These are phyloP conservation scores for Leccinum ambiguum DNA, from an alignment of 1,284 basidiomycete genomes.

Conservation along the genomic window DNA sequence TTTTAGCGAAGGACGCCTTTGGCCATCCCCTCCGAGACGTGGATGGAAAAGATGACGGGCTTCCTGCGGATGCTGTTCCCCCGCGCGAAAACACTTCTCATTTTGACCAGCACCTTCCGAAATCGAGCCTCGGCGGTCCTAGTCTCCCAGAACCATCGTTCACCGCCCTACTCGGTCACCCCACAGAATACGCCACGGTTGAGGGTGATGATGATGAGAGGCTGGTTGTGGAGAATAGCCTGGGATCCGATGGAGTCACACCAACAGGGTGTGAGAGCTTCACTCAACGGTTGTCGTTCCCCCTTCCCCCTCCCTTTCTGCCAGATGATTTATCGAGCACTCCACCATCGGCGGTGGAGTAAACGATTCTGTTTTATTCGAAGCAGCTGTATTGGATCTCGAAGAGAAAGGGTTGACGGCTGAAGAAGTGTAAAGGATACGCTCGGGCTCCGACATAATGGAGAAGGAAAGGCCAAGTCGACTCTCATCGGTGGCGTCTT, in stretches of 20 bases:
- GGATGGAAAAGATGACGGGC: background rate
- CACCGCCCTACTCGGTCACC: background rate
- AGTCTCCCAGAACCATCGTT: background rate
- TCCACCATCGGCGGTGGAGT: conserved; percentile 8
- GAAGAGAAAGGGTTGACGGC: background rate
- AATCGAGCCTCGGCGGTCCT: background rate
- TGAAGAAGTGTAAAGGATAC: conserved; percentile 8
- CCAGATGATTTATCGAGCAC: conserved; percentile 9
- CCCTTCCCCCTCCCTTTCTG: conserved; percentile 18
- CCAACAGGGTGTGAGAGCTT: conserved; percentile 5
- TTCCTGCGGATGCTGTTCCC: background rate
- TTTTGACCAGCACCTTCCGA: background rate
- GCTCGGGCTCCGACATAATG: conserved; percentile 14
- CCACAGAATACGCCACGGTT: background rate
- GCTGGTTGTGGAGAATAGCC: background rate
- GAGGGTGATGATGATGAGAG: background rate
- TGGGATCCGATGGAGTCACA: conserved; percentile 4
- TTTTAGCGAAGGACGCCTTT: background rate
- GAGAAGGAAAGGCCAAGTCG: conserved; percentile 17
- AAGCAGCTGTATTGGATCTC: background rate
- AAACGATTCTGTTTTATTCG: background rate
- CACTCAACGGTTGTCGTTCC: conserved; percentile 20
- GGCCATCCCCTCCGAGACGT: background rate
- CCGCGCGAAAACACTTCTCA: background rate
- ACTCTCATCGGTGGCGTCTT: conserved; percentile 6